Percentiles rank a stretch among this genome's conserved stretches.
Conservation (phyloP, 2,329 filamentous ascomycete species). For the Cryphonectria parasitica region DNA sequence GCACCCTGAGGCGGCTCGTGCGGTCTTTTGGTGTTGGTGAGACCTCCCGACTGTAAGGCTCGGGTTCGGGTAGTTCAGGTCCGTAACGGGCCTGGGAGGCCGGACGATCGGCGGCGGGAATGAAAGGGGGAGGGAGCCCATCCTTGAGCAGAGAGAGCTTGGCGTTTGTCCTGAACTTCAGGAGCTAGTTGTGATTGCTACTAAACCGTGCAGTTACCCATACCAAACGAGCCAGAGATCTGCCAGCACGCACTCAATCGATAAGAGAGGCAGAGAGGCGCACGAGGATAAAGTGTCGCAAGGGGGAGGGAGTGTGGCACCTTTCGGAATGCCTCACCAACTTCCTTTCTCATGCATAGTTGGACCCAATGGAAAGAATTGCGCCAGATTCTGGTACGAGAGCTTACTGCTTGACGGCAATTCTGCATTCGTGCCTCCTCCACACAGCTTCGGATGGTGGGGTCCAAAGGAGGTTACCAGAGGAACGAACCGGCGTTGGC, state of each 20-base stretch:
- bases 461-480: background rate
- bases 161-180: background rate
- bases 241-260: background rate
- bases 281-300: background rate
- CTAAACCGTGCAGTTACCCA: background rate
- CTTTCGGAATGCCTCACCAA: background rate
- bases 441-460: background rate
- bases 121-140: slow-evolving; percentile 2
- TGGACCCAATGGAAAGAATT: background rate
- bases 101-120: background rate
- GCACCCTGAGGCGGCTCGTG: slow-evolving; percentile 4
- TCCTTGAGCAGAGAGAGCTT: slow-evolving; percentile 7
- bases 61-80: slow-evolving; percentile 14
- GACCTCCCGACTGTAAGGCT: background rate
- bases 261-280: background rate
- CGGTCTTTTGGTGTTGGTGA: background rate
- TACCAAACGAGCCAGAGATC: background rate
- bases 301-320: background rate
- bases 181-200: background rate
- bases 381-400: background rate
- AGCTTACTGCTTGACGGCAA: background rate
- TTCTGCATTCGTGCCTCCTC: background rate
- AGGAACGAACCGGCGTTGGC: background rate
- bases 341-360: background rate
- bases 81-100: slow-evolving; percentile 6